Percentiles rank a stretch among this genome's conserved stretches.
Evolutionary conservation across 495 filamentous ascomycete species (phyloP).

Genomic region (Terfezia claveryi): DNA sequence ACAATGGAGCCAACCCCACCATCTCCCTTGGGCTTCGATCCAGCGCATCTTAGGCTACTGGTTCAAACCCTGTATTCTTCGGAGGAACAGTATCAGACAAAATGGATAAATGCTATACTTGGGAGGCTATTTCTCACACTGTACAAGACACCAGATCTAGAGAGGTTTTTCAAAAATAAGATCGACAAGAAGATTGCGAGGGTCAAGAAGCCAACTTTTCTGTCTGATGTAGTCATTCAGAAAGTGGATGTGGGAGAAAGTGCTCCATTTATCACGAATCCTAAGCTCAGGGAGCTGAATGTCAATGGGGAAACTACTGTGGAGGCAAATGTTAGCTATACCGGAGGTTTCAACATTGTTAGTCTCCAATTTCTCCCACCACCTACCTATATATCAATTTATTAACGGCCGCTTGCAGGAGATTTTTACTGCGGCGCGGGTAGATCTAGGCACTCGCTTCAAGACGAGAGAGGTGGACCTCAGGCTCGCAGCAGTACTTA

Average conservation of each 20-base stretch:
- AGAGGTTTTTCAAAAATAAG: conserved; percentile 57
- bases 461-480: conserved; percentile 78
- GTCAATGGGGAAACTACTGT: conserved; percentile 72
- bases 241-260: conserved; percentile 70
- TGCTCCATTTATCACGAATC: conserved; percentile 76
- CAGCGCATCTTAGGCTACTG: conserved; percentile 62
- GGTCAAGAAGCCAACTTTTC: conserved; percentile 75
- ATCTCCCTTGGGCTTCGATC: conserved; percentile 52
- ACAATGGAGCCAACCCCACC: conserved; percentile 33
- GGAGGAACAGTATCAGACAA: conserved; percentile 74
- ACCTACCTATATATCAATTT: neutral
- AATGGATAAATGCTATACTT: conserved; percentile 84
- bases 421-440: conserved; percentile 69
- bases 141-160: conserved; percentile 62
- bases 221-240: conserved; percentile 57
- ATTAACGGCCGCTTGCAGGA: conserved; percentile 24
- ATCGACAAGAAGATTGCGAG: conserved; percentile 92
- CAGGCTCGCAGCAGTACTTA: conserved; percentile 65
- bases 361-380: neutral
- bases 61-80: conserved; percentile 79
- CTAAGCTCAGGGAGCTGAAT: conserved; percentile 67
- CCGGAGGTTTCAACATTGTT: conserved; percentile 57
- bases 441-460: conserved; percentile 73
- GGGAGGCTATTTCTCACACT: conserved; percentile 70
- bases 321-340: conserved; percentile 71